Conservation (phyloP, 148 eudicot genomes). For the Heliamphora exappendiculata region DNA sequence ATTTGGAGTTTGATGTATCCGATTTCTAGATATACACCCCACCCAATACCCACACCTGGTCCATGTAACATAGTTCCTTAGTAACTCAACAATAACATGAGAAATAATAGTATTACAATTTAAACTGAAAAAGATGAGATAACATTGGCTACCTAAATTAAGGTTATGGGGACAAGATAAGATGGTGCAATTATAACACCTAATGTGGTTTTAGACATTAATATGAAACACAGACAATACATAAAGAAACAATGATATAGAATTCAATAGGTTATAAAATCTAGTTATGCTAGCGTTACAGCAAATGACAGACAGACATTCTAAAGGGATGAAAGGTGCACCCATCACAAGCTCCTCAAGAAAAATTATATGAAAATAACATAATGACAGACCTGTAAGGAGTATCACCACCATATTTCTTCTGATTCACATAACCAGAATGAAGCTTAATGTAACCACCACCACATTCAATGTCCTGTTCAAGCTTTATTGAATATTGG, state of each 20-base stretch:
- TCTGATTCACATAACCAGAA: constrained; percentile 84
- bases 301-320: neutral
- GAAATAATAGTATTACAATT: neutral
- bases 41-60: no score
- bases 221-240: neutral
- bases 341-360: neutral
- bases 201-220: neutral
- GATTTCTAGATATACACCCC: no score
- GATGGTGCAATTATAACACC: neutral
- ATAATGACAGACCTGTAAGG: constrained; percentile 64
- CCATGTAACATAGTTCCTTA: no score
- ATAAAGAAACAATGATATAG: neutral
- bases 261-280: neutral
- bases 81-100: neutral
- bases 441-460: constrained; percentile 89
- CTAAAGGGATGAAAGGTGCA: neutral
- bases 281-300: neutral
- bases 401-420: constrained; percentile 92
- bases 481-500: constrained; percentile 73
- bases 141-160: neutral
- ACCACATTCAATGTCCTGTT: constrained; percentile 93
- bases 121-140: neutral
- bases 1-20: no score
- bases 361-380: neutral
- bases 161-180: neutral